Base-by-base conservation (phyloP, 2,329 filamentous ascomycete genomes). In the Neonectria neomacrospora region DNA sequence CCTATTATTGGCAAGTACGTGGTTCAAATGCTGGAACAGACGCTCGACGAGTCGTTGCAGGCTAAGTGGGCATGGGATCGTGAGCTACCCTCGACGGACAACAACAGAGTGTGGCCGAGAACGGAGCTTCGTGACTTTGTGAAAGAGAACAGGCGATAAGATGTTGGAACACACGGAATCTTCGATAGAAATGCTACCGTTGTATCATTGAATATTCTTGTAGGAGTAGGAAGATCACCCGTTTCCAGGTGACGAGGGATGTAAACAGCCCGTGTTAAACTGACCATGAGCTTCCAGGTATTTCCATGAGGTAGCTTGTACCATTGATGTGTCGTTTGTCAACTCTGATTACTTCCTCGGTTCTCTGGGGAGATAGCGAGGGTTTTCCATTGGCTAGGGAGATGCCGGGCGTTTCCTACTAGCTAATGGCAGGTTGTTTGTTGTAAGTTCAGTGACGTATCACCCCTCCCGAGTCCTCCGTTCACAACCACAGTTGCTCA, bases 41-140 rank as follows among this genome's bases (percentile, higher is more conserved):
- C 47, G 28, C 47, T 50, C 9, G 47, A 50, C n/a, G 14, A 50
- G n/a, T 50, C 47, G 4, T 30, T 50, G 26, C 26, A 34, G 6
- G 28, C n/a, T 5, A 50, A 50, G 28, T 50, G 47, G 47, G 47
- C 47, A n/a, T 50, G 47, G 47, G 47, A 50, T 32, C 47, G 47
- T 12, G 47, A 50, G 9, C 47, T 50, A 28, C 47, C 47, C 3
- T 18, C 47, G 2, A 50, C 47, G 11, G 26, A 50, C 12, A 11
- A 22, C 28, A 50, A 50, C 14, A n/a, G 12, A 10, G 18, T 50
- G 47, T 50, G 47, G 47, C 47, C 47, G 10, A 50, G 11, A n/a
- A 50, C 30, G n/a, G 47, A 50, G 26, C 28, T 50, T 50, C 28
- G n/a, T 5, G 47, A 50, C 6, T n/a, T 50, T 30, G n/a, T n/a